These are phyloP conservation scores for Candida manassasensis DNA, from an alignment of 805 yeast genomes.

Conservation along the genomic window DNA sequence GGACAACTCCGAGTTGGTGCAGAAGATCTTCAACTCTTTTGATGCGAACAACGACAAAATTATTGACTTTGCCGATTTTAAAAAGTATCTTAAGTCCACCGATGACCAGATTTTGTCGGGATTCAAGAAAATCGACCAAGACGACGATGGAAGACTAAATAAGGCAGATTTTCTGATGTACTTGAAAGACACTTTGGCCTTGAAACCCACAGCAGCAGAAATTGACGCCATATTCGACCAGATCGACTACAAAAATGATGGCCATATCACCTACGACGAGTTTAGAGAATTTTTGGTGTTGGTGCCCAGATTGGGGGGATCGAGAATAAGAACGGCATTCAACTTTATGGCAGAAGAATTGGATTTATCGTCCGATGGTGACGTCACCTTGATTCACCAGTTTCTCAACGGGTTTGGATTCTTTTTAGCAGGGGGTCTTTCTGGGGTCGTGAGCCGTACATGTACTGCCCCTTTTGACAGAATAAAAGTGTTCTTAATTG, in stretches of 20 bases:
- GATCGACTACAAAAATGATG: constrained; percentile 53
- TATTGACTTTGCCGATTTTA: constrained; percentile 64
- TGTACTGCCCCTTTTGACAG: constrained; percentile 97
- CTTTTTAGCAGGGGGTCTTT: constrained; percentile 90
- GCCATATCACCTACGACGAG: constrained; percentile 75
- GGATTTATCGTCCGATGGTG: constrained; percentile 87
- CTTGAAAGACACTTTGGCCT: constrained; percentile 47
- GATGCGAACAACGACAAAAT: constrained; percentile 53
- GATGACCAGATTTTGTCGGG: constrained; percentile 70
- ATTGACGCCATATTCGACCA: constrained; percentile 53
- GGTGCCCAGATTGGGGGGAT: constrained; percentile 76
- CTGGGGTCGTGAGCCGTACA: constrained; percentile 94
- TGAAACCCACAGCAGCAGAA: constrained; percentile 48
- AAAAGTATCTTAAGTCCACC: constrained; percentile 57
- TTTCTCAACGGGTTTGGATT: constrained; percentile 81
- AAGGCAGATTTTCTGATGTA: constrained; percentile 65
- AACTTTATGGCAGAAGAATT: constrained; percentile 72
- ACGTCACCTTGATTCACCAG: constrained; percentile 77
- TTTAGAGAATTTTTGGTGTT: constrained; percentile 79
- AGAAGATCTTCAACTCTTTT: constrained; percentile 52
- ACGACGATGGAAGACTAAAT: constrained; percentile 67
- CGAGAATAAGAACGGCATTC: constrained; percentile 77
- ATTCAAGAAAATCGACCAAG: constrained; percentile 62
- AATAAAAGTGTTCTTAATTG: constrained; percentile 87
- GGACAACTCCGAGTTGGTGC: constrained; percentile 54